phyloP scores from a whole-genome alignment of 495 filamentous ascomycete species.

The Neurospora hispaniola region DNA sequence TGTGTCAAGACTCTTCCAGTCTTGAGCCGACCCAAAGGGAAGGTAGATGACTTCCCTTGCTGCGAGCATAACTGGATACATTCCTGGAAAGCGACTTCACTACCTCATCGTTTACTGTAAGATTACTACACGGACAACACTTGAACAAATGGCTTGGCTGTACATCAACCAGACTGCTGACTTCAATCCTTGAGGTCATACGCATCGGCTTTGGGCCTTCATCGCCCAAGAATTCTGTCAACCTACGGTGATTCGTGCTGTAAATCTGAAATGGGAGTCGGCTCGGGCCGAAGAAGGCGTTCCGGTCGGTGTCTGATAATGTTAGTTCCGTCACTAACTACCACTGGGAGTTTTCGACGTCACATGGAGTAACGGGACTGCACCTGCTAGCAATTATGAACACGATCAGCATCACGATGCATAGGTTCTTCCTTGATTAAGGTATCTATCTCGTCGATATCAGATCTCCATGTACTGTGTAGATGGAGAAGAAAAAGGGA shows the following conservation, averaged over 20 bases:
- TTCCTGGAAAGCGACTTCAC: not conserved
- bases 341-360: not conserved
- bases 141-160: not conserved
- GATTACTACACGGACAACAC: not conserved
- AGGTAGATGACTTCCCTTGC: too few species aligned
- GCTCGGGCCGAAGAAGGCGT: not conserved
- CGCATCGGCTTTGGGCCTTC: not conserved
- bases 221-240: too few species aligned
- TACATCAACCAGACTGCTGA: not conserved
- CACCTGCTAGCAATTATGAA: not conserved
- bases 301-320: not conserved
- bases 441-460: too few species aligned
- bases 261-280: not conserved
- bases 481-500: too few species aligned
- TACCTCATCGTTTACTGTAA: too few species aligned
- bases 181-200: not conserved
- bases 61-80: not conserved
- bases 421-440: too few species aligned
- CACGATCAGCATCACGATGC: too few species aligned
- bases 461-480: too few species aligned
- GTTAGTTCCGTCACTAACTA: not conserved
- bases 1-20: too few species aligned
- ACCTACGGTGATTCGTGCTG: too few species aligned
- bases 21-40: too few species aligned
- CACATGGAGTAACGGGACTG: not conserved